Evolutionary conservation across 495 filamentous ascomycete genomes (phyloP), one percentile per base, ranked within the genome.

Genomic region (Elaphomyces granulatus): DNA sequence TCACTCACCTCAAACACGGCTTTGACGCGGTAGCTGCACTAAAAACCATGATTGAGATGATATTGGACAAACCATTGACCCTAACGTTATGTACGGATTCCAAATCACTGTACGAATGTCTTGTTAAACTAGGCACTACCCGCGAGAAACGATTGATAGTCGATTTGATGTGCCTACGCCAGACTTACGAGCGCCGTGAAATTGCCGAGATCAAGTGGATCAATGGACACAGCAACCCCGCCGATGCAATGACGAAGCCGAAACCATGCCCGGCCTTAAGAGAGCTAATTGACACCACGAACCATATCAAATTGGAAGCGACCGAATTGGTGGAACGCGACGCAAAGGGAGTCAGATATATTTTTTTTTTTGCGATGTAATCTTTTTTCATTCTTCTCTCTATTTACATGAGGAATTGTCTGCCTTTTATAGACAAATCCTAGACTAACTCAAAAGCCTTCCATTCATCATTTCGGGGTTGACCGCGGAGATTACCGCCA

Each of bases 161-260:
- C 26, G 16, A 40, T 30, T 15, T 32, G 34, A 19, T 30, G 36
- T 15, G 28, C 34, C 16, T 46, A 36, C 23, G 26, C 4, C 28
- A 51, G 23, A 37, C n/a, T 8, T 52, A 52, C 34, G 15, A 52
- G 31, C 20, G 37, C 7, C 14, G 37, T 18, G 43, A 52, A n/a
- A 41, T 52, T 15, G 36, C 36, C 19, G 21, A 52, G 20, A 23
- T 49, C 7, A 37, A 19, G 41, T 52, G 34, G 40, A 49, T 52
- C 23, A 40, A 41, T 32, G 20, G 37, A 3, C 18, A 44, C 30
- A 16, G 8, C 21, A 49, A 52, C 37, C 40, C 33, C 1, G 28
- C 28, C 2, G 23, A 52, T 28, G 9, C 40, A 16, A 52, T 49
- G 37, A 52, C 33, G 4, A 52, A 49, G 31, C 1, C 4, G 4